Base-by-base conservation (phyloP, 2,329 filamentous ascomycete genomes). In the Cytospora mali region DNA sequence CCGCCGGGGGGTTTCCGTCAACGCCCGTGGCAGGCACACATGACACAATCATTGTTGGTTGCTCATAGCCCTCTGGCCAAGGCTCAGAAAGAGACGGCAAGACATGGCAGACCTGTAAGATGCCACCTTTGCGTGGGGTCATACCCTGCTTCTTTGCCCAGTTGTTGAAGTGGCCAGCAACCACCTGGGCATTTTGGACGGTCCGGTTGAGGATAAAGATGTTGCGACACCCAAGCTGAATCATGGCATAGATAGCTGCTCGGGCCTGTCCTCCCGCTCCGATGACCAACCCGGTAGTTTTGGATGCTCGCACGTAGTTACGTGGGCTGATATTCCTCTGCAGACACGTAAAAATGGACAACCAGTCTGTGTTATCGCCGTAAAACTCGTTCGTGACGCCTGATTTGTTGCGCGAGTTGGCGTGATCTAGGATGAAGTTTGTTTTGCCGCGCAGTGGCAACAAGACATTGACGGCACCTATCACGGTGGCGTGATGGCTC, bases 131-230 rank as follows among this genome's bases (percentile, higher is more conserved):
- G 71, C 77, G 58, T 69, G 69, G 66, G n/a, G 68, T 58, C 31
- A 75, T 69, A 2, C 70, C 69, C 61, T 77, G 75, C 18, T 69
- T 67, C 11, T 65, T 66, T 1, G 78, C 77, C 69, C 84, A 80
- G 2, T 79, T 73, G 57, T 88, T 90, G 73, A 91, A 92, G 70
- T 92, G 88, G 1, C 76, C 74, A 1, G 88, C 88, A 0, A 92
- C 82, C 21, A 79, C 80, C 56, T 84, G 77, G 0, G 89, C 88
- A 55, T 85, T 86, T 27, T 79, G 75, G 18, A 79, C 68, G 0
- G 88, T 91, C 28, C 89, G 81, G 69, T 92, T 92, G 71, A 84
- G 86, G 46, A 92, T 81, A 68, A 91, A 90, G 25, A 92, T 87
- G 64, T 89, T 88, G 33, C 86, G 84, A 62, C 90, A 91, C 9